Evolutionary conservation across 495 filamentous ascomycete species (phyloP).

Genomic region (Podospora pseudoanserina): DNA sequence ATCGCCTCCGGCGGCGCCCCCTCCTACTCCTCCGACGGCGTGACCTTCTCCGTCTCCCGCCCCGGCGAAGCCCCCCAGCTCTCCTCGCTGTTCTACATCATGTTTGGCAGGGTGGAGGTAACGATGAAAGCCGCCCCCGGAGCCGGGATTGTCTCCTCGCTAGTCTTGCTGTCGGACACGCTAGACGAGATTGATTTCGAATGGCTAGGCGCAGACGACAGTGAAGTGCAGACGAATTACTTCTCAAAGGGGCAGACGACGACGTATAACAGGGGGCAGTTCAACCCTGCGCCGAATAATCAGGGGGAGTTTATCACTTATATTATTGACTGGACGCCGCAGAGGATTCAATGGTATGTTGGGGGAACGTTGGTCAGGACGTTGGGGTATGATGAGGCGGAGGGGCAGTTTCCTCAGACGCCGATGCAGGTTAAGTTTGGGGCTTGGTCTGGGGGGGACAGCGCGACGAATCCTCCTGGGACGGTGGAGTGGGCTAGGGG

Average conservation of each 20-base stretch:
- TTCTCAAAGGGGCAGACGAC: constrained; percentile 83
- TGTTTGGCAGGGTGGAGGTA: constrained; percentile 75
- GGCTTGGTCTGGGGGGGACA: constrained; percentile 82
- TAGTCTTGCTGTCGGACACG: constrained; percentile 84
- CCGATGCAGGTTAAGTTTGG: constrained; percentile 86
- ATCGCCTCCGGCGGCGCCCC: constrained; percentile 58
- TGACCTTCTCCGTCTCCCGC: constrained; percentile 76
- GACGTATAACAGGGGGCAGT: constrained; percentile 70
- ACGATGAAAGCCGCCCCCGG: constrained; percentile 69
- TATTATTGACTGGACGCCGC: constrained; percentile 79
- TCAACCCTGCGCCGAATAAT: constrained; percentile 58
- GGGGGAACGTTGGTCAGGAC: constrained; percentile 68
- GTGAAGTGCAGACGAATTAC: constrained; percentile 82
- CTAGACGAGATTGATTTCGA: constrained; percentile 96
- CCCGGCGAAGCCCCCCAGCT: constrained; percentile 81
- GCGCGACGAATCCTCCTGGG: constrained; percentile 65
- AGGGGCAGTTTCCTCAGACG: constrained; percentile 79
- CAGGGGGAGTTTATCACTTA: constrained; percentile 78
- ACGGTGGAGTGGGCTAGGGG: constrained; percentile 89
- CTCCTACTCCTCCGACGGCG: constrained; percentile 73
- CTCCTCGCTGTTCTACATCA: constrained; percentile 72
- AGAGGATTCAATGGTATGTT: constrained; percentile 77
- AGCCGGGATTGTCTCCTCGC: constrained; percentile 71
- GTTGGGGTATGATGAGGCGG: constrained; percentile 54
- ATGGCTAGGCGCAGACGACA: constrained; percentile 64